Evolutionary conservation across 208 protist genomes (phyloP), one percentile per base, ranked within the genome.

Genomic region (Balamuthia mandrillaris): DNA sequence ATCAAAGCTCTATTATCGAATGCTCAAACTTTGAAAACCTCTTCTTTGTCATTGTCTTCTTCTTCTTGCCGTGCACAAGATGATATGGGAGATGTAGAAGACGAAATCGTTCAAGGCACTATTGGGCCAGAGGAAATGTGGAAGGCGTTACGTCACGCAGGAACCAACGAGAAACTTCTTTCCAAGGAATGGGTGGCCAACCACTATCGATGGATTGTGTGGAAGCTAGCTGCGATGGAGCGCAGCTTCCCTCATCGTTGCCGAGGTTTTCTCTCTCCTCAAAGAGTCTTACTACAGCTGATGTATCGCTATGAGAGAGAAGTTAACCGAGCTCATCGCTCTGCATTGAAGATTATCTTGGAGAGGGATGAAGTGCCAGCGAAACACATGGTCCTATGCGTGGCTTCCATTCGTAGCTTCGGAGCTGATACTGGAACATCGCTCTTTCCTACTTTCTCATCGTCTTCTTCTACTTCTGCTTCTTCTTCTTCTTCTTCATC

Each of bases 141-240:
- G n/a, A n/a, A n/a, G n/a, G n/a, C n/a, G n/a, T n/a, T n/a, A n/a
- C n/a, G n/a, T n/a, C n/a, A n/a, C n/a, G n/a, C n/a, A n/a, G n/a
- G n/a, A n/a, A n/a, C n/a, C n/a, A n/a, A n/a, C n/a, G n/a, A n/a
- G n/a, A n/a, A n/a, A n/a, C 0, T 35, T 18, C 63, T 27, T 27
- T n/a, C 33, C 3, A 77, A 45, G 24, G 74, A 82, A 52, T 82
- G 74, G 74, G 65, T 52, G 18, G 51, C n/a, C 33, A 82, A 82
- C 33, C 74, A 82, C 74, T 82, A 82, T 29, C 45, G 74, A 16
- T 82, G 74, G 74, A 65, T 82, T 18, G 74, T 82, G 3, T 82
- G 74, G 74, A 82, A 82, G 52, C 33, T 82, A 37, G 74, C 74
- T 24, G 16, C 37, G 35, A 82, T 82, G 74, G 74, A 82, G 31